These are phyloP conservation scores for Moesziomyces aphidis DNA, from an alignment of 1,284 basidiomycete genomes.

Conservation along the genomic window DNA sequence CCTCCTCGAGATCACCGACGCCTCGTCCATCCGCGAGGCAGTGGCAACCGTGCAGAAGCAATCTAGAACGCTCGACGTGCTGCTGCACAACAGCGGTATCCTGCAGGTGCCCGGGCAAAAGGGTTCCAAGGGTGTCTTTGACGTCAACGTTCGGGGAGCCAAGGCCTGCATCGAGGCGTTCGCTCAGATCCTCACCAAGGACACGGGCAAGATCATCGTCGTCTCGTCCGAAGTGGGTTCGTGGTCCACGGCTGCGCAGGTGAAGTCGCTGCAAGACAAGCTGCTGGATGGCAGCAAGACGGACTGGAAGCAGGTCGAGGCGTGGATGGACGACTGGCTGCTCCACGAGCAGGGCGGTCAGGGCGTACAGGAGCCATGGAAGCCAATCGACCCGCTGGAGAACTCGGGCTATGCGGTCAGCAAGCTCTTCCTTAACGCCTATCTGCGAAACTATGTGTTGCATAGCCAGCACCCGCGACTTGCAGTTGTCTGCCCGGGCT, in stretches of 20 bases:
- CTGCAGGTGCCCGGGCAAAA: neutral
- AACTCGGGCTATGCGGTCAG: constrained; percentile 11
- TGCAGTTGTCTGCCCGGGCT: constrained; percentile 21
- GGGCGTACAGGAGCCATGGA: constrained; percentile 8
- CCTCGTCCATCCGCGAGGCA: constrained; percentile 8
- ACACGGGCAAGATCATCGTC: constrained; percentile 7
- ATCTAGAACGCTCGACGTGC: constrained; percentile 13
- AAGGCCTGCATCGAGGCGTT: constrained; percentile 10
- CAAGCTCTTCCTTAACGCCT: constrained; percentile 17
- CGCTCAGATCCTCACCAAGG: constrained; percentile 2
- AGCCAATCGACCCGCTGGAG: neutral
- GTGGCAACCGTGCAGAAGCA: constrained; percentile 6
- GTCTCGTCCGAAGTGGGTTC: constrained; percentile 23
- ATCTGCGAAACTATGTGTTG: constrained; percentile 8
- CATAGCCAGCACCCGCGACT: neutral
- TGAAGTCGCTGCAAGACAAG: neutral
- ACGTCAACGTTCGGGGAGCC: constrained; percentile 13
- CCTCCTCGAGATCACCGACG: constrained; percentile 10
- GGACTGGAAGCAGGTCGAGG: neutral
- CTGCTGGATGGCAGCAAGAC: constrained; percentile 1
- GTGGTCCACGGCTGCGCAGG: neutral
- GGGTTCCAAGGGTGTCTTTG: neutral
- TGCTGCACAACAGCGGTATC: constrained; percentile 23
- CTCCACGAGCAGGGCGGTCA: neutral
- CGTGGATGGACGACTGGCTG: constrained; percentile 14